phyloP scores from a whole-genome alignment of 140 eudicot genomes.

The Flaveria floridana region DNA sequence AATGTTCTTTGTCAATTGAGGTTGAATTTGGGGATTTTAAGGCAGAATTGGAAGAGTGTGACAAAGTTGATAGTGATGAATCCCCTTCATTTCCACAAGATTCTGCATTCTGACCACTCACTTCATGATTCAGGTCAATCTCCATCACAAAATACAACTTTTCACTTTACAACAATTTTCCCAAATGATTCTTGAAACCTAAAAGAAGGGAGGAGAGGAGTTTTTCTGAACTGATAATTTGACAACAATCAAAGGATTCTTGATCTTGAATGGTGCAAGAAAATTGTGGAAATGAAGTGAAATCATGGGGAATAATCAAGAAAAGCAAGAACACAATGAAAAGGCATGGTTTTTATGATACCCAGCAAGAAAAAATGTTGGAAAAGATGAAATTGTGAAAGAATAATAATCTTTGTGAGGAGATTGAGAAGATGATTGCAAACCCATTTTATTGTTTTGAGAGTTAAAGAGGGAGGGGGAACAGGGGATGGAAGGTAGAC shows the following conservation, averaged over 20 bases:
- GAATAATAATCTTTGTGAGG: slow-evolving; percentile 43
- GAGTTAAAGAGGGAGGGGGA: slow-evolving; percentile 39
- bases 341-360: slow-evolving; percentile 38
- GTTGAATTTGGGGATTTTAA: slow-evolving; percentile 15
- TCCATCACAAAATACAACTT: slow-evolving; percentile 52
- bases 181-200: background rate
- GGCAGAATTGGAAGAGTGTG: slow-evolving; percentile 26
- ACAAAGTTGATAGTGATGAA: slow-evolving; percentile 54
- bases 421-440: slow-evolving; percentile 66
- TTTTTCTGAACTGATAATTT: too few relatives aligned
- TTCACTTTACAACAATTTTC: background rate
- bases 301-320: slow-evolving; percentile 42
- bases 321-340: slow-evolving; percentile 38
- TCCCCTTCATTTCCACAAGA: slow-evolving; percentile 47
- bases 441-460: slow-evolving; percentile 61
- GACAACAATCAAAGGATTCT: background rate
- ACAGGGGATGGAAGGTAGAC: slow-evolving; percentile 67
- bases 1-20: slow-evolving; percentile 63
- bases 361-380: slow-evolving; percentile 12
- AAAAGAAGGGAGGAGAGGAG: too few relatives aligned
- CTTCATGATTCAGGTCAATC: slow-evolving; percentile 85
- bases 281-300: slow-evolving; percentile 39
- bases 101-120: slow-evolving; percentile 58
- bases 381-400: slow-evolving; percentile 30
- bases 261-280: slow-evolving; percentile 36